Evolutionary conservation across 345 rosid genomes (phyloP).

Genomic region (Pugionium dolabratum): DNA sequence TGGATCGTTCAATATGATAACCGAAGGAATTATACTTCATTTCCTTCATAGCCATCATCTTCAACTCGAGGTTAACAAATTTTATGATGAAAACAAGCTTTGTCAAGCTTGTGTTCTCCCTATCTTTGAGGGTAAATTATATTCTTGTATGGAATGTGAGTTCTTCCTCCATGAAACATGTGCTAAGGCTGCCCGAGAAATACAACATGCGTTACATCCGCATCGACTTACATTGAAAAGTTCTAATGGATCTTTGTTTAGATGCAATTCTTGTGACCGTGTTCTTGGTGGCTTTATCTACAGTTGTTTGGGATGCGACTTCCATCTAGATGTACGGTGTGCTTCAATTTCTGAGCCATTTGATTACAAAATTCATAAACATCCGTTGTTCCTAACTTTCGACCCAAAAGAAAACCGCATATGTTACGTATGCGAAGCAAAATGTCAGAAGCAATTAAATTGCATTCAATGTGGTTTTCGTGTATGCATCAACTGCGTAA

Average conservation of each 20-base stretch:
- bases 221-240: neutral
- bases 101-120: neutral
- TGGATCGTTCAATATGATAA: neutral
- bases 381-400: neutral
- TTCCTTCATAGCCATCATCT: slow-evolving; percentile 14
- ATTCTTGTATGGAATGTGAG: neutral
- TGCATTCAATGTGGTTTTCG: slow-evolving; percentile 10
- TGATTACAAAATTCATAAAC: neutral
- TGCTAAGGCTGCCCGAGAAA: neutral
- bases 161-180: neutral
- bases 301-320: neutral
- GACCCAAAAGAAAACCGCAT: neutral
- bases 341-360: slow-evolving; percentile 16
- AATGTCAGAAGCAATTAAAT: neutral
- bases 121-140: neutral
- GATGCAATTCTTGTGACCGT: neutral
- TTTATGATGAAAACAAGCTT: neutral
- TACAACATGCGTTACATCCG: neutral
- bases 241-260: neutral
- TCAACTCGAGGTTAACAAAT: neutral
- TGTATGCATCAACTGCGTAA: neutral
- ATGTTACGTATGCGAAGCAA: neutral
- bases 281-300: neutral
- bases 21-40: slow-evolving; percentile 5
- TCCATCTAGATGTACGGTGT: neutral